phyloP scores from a whole-genome alignment of 2,329 filamentous ascomycete species.

The Cercospora beticola region DNA sequence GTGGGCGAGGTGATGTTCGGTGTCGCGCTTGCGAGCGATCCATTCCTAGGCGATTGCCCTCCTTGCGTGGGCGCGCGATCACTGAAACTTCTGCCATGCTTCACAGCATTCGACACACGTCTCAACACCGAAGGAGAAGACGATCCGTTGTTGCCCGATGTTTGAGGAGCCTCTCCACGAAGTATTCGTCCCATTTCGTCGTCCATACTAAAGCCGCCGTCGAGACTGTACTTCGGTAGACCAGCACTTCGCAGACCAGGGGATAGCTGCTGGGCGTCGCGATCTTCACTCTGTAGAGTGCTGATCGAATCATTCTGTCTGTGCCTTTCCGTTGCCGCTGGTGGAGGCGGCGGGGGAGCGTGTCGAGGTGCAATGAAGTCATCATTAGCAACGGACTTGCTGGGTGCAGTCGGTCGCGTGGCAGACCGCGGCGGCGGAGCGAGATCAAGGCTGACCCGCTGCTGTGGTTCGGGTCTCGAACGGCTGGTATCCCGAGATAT shows the following conservation, averaged over 20 bases:
- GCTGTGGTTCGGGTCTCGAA: constrained; percentile 25
- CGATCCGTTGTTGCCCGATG: constrained; percentile 32
- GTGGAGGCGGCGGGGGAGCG: constrained; percentile 43
- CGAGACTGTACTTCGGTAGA: constrained; percentile 61
- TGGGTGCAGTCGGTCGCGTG: constrained; percentile 46
- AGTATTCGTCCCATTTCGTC: constrained; percentile 92
- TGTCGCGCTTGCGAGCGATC: constrained; percentile 37
- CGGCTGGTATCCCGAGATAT: constrained; percentile 32
- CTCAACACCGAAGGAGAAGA: constrained; percentile 70
- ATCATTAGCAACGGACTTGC: constrained; percentile 42
- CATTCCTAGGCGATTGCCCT: constrained; percentile 40
- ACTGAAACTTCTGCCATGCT: constrained; percentile 87
- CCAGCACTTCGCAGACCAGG: constrained; percentile 34
- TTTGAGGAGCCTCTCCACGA: constrained; percentile 61
- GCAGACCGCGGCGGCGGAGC: constrained; percentile 48
- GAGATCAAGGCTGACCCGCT: constrained; percentile 43
- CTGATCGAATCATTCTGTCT: constrained; percentile 47
- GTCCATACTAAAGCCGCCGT: constrained; percentile 88
- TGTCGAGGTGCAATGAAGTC: constrained; percentile 51
- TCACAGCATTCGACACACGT: constrained; percentile 88
- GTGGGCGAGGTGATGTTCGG: constrained; percentile 27
- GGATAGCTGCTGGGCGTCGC: constrained; percentile 31
- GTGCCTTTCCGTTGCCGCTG: constrained; percentile 34
- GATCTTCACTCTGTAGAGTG: constrained; percentile 43
- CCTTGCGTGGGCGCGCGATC: constrained; percentile 46